A percentile compares a stretch with the other conserved stretches of the same genome.
Conservation (phyloP, 116 monocot genomes). For the Dioscorea cayenensis region DNA sequence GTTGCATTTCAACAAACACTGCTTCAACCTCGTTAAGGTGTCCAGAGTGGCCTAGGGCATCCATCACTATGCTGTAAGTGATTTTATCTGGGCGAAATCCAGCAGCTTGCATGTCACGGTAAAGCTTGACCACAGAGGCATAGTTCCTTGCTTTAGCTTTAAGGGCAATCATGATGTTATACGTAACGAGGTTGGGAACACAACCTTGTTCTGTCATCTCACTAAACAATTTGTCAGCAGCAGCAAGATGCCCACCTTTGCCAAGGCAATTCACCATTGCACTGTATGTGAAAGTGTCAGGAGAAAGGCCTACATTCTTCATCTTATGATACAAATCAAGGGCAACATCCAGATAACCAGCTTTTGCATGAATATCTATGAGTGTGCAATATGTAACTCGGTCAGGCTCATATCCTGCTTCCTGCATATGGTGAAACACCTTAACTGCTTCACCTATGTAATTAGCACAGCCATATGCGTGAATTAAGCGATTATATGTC, state of each 20-base stretch:
- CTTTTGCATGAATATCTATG: constrained; percentile 97
- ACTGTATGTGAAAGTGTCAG: constrained; percentile 97
- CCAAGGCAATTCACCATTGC: constrained; percentile 98
- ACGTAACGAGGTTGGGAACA: constrained; percentile 88
- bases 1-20: constrained; percentile 76
- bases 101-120: constrained; percentile 75
- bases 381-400: constrained; percentile 90
- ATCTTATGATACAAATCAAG: constrained; percentile 71
- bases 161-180: constrained; percentile 93
- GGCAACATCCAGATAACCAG: constrained; percentile 79
- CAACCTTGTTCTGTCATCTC: constrained; percentile 91
- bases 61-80: constrained; percentile 93
- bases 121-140: constrained; percentile 61
- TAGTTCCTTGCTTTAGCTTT: constrained; percentile 92
- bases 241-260: constrained; percentile 76
- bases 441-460: constrained; percentile 64
- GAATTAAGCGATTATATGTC: constrained; percentile 89
- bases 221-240: constrained; percentile 69
- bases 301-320: constrained; percentile 67
- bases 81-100: constrained; percentile 93
- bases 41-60: constrained; percentile 75
- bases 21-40: constrained; percentile 71
- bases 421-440: constrained; percentile 76
- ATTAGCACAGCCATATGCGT: constrained; percentile 89
- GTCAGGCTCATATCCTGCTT: constrained; percentile 70